These are phyloP conservation scores for Potentilla sterilis DNA, from an alignment of 306 rosid species.

Conservation along the genomic window DNA sequence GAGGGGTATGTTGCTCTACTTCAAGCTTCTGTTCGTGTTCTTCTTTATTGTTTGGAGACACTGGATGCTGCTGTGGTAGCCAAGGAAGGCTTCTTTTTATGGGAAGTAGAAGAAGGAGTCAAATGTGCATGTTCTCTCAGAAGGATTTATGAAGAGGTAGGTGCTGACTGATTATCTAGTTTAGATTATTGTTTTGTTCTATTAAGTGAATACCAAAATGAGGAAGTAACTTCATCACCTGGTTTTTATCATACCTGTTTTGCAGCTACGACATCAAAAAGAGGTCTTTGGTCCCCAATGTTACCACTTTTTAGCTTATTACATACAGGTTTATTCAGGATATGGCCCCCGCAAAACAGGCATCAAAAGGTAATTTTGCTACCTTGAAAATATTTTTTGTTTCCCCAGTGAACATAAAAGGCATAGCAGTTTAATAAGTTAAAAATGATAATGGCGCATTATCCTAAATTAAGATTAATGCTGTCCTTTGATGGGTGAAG, in stretches of 20 bases:
- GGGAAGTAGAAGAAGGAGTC: slow-evolving; percentile 79
- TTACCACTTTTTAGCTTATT: slow-evolving; percentile 66
- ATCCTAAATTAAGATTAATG: not conserved
- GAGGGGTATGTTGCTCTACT: slow-evolving; percentile 58
- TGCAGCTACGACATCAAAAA: slow-evolving; percentile 80
- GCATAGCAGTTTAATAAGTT: not conserved
- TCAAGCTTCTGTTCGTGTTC: slow-evolving; percentile 73
- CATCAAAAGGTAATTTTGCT: slow-evolving; percentile 59
- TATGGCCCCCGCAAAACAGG: slow-evolving; percentile 69
- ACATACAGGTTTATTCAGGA: slow-evolving; percentile 77
- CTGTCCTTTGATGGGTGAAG: not conserved
- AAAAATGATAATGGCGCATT: not conserved
- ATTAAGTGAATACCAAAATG: not conserved
- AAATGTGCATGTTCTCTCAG: slow-evolving; percentile 75
- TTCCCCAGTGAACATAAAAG: not conserved
- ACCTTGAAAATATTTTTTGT: slow-evolving; percentile 3
- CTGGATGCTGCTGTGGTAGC: slow-evolving; percentile 35
- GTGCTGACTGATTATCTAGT: slow-evolving; percentile 10
- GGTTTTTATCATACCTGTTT: slow-evolving; percentile 11
- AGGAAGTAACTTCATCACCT: not conserved
- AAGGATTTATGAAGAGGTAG: slow-evolving; percentile 84
- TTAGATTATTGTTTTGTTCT: not conserved
- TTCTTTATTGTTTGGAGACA: slow-evolving; percentile 77
- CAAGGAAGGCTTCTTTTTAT: slow-evolving; percentile 51
- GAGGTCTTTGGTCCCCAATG: slow-evolving; percentile 60